phyloP scores from a whole-genome alignment of 202 grass and related monocot genomes.

The Cymbopogon flexuosus region DNA sequence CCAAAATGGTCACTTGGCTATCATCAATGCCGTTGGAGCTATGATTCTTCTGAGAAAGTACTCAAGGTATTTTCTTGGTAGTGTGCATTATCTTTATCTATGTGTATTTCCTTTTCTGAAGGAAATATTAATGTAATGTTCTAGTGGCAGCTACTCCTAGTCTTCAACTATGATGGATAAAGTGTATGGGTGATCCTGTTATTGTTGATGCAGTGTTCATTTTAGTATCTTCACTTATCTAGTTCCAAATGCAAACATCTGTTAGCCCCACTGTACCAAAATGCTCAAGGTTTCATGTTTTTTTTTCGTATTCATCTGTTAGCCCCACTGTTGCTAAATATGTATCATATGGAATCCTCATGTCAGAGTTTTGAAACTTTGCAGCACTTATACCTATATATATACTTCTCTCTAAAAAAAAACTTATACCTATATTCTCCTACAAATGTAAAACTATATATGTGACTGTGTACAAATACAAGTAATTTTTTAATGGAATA shows the following conservation, averaged over 20 bases:
- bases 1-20: conserved; percentile 96
- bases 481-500: neutral
- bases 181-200: conserved; percentile 14
- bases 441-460: neutral
- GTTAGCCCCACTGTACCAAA: neutral
- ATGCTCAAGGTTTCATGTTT: neutral
- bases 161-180: conserved; percentile 14
- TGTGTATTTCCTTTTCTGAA: conserved; percentile 14
- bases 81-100: neutral
- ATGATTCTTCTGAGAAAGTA: conserved; percentile 83
- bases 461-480: neutral
- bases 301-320: neutral
- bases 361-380: neutral
- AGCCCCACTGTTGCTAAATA: neutral
- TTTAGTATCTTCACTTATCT: conserved; percentile 22
- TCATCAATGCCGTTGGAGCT: conserved; percentile 97
- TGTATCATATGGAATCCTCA: neutral
- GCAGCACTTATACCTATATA: neutral
- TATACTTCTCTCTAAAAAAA: no score
- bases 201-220: neutral
- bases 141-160: neutral
- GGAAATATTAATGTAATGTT: conserved; percentile 3
- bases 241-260: neutral
- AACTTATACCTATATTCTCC: neutral
- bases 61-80: conserved; percentile 53